Conservation (phyloP, 2,329 filamentous ascomycete genomes). For the Lachnellula arida region DNA sequence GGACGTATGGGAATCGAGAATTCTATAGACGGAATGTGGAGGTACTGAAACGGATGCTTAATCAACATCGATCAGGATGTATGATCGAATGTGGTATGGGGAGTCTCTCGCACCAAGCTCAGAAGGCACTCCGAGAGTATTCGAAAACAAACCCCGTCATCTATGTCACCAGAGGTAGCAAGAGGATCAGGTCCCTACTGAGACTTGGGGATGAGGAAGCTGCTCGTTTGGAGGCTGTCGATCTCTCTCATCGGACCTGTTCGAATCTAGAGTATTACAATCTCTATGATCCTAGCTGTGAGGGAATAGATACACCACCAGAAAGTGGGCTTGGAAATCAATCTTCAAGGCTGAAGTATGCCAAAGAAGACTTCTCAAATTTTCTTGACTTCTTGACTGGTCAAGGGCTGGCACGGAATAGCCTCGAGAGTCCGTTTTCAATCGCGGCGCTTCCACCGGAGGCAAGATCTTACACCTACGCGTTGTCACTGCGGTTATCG, state of each 20-base stretch:
- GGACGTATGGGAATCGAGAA: slow-evolving; percentile 53
- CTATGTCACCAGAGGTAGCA: slow-evolving; percentile 61
- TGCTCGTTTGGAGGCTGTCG: slow-evolving; percentile 39
- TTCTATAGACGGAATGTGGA: slow-evolving; percentile 61
- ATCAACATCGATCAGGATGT: slow-evolving; percentile 52
- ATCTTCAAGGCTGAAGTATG: slow-evolving; percentile 46
- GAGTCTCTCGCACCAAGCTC: slow-evolving; percentile 35
- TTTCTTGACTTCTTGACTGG: slow-evolving; percentile 56
- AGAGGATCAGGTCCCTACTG: slow-evolving; percentile 52
- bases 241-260: slow-evolving; percentile 41
- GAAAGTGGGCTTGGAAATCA: slow-evolving; percentile 42
- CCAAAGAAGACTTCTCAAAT: slow-evolving; percentile 54
- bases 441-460: slow-evolving; percentile 55
- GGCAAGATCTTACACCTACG: slow-evolving; percentile 60
- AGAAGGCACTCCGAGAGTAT: slow-evolving; percentile 57
- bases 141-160: slow-evolving; percentile 64
- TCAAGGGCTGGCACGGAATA: slow-evolving; percentile 45
- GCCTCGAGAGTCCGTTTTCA: slow-evolving; percentile 56
- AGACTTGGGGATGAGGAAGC: slow-evolving; percentile 40
- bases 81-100: slow-evolving; percentile 70
- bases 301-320: slow-evolving; percentile 34
- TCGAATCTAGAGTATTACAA: slow-evolving; percentile 66
- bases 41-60: slow-evolving; percentile 55
- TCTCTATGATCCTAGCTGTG: slow-evolving; percentile 38
- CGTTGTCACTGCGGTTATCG: slow-evolving; percentile 56